phyloP scores from a whole-genome alignment of 73 alveolate species.

The Paramecium sonneborni region DNA sequence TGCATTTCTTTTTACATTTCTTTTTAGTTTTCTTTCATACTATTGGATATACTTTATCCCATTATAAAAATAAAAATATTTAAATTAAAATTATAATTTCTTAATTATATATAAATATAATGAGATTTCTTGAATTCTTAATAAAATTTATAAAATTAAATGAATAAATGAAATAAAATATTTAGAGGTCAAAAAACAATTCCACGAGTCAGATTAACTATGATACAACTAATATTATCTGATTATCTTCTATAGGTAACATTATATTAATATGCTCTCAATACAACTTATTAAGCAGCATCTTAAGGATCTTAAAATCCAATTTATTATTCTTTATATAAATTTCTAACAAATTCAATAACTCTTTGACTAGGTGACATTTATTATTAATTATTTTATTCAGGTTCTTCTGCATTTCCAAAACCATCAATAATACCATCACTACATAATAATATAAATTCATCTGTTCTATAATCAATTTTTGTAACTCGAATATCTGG shows the following conservation, averaged over 20 bases:
- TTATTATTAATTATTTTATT: not conserved
- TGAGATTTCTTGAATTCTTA: not conserved
- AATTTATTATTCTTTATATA: constrained; percentile 58
- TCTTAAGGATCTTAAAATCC: constrained; percentile 72
- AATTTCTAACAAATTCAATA: constrained; percentile 68
- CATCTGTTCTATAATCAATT: constrained; percentile 75
- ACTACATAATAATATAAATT: constrained; percentile 88
- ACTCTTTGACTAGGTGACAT: not conserved
- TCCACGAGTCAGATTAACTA: constrained; percentile 73
- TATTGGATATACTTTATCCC: not conserved
- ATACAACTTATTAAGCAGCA: constrained; percentile 75
- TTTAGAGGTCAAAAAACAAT: not conserved
- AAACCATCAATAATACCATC: constrained; percentile 96
- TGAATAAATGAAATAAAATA: not conserved
- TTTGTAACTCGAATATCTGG: constrained; percentile 86
- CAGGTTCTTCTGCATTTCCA: constrained; percentile 75
- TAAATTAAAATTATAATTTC: not conserved
- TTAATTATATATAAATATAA: not conserved
- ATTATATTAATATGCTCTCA: constrained; percentile 76
- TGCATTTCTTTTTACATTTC: constrained; percentile 32
- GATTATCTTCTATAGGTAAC: constrained; percentile 77
- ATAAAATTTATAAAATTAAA: not conserved
- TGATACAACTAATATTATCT: constrained; percentile 91
- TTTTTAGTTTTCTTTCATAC: constrained; percentile 20
- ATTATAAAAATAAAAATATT: not conserved